Conservation (phyloP, 306 rosid species). For the Medicago ruthenica region DNA sequence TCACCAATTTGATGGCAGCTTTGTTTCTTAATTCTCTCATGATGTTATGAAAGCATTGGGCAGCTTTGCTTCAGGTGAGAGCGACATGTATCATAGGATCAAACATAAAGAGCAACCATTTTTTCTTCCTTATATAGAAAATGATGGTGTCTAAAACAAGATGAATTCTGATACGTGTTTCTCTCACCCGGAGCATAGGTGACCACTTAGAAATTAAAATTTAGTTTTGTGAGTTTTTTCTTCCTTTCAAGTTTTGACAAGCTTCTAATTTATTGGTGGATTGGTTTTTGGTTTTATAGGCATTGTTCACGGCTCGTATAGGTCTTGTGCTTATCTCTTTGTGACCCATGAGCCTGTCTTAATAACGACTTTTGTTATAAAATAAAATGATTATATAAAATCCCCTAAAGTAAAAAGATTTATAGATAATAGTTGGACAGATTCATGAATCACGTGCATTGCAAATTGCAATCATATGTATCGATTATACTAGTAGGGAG, state of each 20-base stretch:
- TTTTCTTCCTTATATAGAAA: not conserved
- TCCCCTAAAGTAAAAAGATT: too few relatives aligned
- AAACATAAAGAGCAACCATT: not conserved
- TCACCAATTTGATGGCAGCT: not conserved
- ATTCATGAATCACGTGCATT: not conserved
- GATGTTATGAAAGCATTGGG: not conserved
- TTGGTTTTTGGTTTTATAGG: conserved; percentile 9
- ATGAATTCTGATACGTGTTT: conserved; percentile 28
- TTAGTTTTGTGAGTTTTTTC: not conserved
- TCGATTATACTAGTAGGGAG: not conserved
- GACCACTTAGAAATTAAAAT: not conserved
- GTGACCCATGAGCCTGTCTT: not conserved
- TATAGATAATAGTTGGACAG: not conserved
- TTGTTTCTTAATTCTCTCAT: not conserved
- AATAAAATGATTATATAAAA: not conserved
- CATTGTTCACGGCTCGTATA: not conserved
- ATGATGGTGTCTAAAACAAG: not conserved
- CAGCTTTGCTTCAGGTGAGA: conserved; percentile 33
- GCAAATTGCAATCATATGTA: not conserved
- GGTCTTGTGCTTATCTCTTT: not conserved
- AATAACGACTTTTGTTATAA: not conserved
- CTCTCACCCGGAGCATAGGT: conserved; percentile 31
- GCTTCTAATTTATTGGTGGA: not conserved
- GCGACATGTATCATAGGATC: conserved; percentile 17
- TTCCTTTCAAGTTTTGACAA: not conserved